Base-by-base conservation (phyloP, 23 red algal genomes). In the Gracilaria vermiculophylla region DNA sequence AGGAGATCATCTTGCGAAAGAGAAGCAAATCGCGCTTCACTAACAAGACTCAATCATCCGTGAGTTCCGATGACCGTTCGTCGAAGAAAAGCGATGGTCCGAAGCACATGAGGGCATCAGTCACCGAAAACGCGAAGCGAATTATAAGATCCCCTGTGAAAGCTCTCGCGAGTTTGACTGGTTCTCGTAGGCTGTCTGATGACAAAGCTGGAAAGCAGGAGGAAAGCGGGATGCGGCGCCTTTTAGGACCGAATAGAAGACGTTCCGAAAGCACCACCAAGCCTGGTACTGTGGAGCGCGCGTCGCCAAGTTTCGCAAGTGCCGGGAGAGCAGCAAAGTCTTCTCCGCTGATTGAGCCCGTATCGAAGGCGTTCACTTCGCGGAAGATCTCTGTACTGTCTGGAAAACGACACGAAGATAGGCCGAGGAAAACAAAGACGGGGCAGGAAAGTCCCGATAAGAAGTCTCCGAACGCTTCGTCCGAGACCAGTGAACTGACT, bases 141-240 rank as follows among this genome's bases (percentile, higher is more conserved):
- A 42, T 73, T 73, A 20, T 73, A 7, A 47, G 42, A 48, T 73
- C 67, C 47, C 67, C 67, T 24, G 67, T 73, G 36, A 73, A 73
- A 14, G 67, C 67, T 13, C 42, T 73, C n/a, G 67, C 67, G 3
- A 73, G 39, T 47, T 47, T 73, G 42, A 47, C 67, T 12, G 42
- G 67, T 28, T 73, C 67, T 47, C 36, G 67, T 3, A 73, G 67
- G 23, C 37, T 73, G 8, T 73, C 67, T 24, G 67, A 73, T 24
- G 39, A 73, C 24, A 73, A 73, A 73, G 8, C 37, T 21, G 67
- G 67, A 42, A 73, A 73, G n/a, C 15, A 33, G n/a, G 67, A 73
- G 13, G 67, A 73, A 14, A 73, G 32, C 1, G 37, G 67, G n/a
- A 48, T 73, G 36, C 67, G 67, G 13, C 39, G 67, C 23, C 42